Percentiles rank a stretch among this genome's conserved stretches.
phyloP scores from a whole-genome alignment of 768 basidiomycete species.

The Trametes cingulata region DNA sequence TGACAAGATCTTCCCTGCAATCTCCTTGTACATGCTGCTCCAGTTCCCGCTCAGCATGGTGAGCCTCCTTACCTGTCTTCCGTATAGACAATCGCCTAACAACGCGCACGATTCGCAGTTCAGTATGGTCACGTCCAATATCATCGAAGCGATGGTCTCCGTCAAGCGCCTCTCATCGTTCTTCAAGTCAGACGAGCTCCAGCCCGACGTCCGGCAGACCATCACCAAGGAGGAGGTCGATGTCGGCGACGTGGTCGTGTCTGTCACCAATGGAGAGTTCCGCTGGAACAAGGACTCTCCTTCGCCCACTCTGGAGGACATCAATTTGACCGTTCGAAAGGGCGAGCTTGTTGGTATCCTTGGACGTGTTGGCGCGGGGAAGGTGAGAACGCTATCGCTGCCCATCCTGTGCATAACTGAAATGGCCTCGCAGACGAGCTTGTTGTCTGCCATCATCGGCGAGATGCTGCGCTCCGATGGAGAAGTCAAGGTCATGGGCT shows the following conservation, averaged over 20 bases:
- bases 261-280: conserved; percentile 78
- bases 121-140: conserved; percentile 70
- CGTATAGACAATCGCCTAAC: not conserved
- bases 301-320: conserved; percentile 71
- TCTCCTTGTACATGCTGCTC: conserved; percentile 85
- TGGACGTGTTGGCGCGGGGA: conserved; percentile 90
- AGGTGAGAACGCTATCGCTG: conserved; percentile 46
- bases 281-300: conserved; percentile 63
- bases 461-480: conserved; percentile 84
- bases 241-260: conserved; percentile 68
- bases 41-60: conserved; percentile 88
- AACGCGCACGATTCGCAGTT: conserved; percentile 44
- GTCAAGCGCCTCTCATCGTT: conserved; percentile 77
- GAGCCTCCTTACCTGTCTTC: conserved; percentile 20
- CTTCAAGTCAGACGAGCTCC: conserved; percentile 77
- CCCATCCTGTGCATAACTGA: conserved; percentile 9
- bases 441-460: conserved; percentile 80
- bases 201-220: conserved; percentile 69
- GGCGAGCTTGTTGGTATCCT: conserved; percentile 85
- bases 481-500: conserved; percentile 65
- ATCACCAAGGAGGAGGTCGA: conserved; percentile 43
- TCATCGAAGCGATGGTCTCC: conserved; percentile 87
- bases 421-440: conserved; percentile 52
- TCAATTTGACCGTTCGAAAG: conserved; percentile 73
- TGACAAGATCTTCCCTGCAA: conserved; percentile 94